Evolutionary conservation across 139 green algal genomes (phyloP), one percentile per base, ranked within the genome.

Genomic region (Picochlorum costavermella): DNA sequence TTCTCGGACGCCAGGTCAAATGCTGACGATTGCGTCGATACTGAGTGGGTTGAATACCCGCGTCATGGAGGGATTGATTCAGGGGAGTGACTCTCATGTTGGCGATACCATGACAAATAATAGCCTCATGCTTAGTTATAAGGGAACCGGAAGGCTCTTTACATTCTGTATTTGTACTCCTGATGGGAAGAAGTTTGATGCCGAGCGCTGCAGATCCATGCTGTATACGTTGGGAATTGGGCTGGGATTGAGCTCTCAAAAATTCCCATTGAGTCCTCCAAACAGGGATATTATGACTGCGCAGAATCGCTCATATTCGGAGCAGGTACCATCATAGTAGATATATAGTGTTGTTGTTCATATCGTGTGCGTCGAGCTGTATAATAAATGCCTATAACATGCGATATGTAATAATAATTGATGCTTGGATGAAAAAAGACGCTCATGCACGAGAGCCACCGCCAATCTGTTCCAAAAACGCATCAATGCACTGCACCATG

Each of bases 1-100:
- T 3, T 6, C 14, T 11, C 58, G 57, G 2, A 69, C 57, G 1
- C 70, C 66, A 8, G 72, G 76, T 17, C 72, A 76, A 50, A 43
- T 85, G 23, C 70, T 85, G n/a, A 73, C 84, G 16, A 50, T 85
- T 14, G 79, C 77, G 1, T 83, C 77, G 1, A 77, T 73, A 9
- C 64, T 85, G 58, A 74, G 71, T 33, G 78, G 77, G 16, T 33
- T 85, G 13, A 82, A 78, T 30, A 46, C 76, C 3, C 45, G 50
- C 20, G 77, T 84, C 14, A 49, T 75, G n/a, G 63, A 84, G 40
- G 78, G 72, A 10, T 45, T 80, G 23, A 83, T 84, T 43, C 75
- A 83, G 58, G 74, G 62, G 13, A 37, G 58, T 48, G 60, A 13
- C 33, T 40, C 33, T 40, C 11, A 12, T 40, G 33, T 6, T 8